Conservation (phyloP, 768 basidiomycete genomes). For the Postia placenta region DNA sequence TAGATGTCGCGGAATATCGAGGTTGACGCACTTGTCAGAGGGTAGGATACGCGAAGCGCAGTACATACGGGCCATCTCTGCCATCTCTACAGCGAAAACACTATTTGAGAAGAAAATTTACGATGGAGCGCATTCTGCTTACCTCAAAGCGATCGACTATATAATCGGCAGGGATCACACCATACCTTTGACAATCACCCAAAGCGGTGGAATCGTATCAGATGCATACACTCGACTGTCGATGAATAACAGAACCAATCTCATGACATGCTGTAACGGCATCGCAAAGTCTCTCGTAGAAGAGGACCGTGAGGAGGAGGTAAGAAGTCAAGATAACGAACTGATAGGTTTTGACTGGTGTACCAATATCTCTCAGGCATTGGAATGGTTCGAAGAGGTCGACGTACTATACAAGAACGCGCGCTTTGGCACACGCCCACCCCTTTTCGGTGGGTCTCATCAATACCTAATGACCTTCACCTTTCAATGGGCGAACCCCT, state of each 20-base stretch:
- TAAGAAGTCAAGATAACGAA: too few relatives aligned
- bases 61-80: not conserved
- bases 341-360: not conserved
- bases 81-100: not conserved
- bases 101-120: constrained; percentile 1
- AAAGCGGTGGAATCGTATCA: constrained; percentile 8
- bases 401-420: constrained; percentile 19
- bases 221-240: constrained; percentile 8
- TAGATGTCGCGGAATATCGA: not conserved
- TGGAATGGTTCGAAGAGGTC: constrained; percentile 27
- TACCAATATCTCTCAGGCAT: constrained; percentile 15
- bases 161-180: constrained; percentile 6
- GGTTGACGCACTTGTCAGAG: not conserved
- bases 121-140: not conserved
- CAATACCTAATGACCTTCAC: constrained; percentile 8
- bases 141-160: constrained; percentile 5
- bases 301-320: constrained; percentile 4
- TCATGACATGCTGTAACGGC: constrained; percentile 13
- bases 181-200: constrained; percentile 3
- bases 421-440: constrained; percentile 7
- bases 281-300: constrained; percentile 5
- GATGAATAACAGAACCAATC: constrained; percentile 6
- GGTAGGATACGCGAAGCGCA: constrained; percentile 9
- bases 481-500: not conserved
- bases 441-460: constrained; percentile 9